Conservation (phyloP, 371 early-diverging fungal genomes). For the Mortierella sp. region DNA sequence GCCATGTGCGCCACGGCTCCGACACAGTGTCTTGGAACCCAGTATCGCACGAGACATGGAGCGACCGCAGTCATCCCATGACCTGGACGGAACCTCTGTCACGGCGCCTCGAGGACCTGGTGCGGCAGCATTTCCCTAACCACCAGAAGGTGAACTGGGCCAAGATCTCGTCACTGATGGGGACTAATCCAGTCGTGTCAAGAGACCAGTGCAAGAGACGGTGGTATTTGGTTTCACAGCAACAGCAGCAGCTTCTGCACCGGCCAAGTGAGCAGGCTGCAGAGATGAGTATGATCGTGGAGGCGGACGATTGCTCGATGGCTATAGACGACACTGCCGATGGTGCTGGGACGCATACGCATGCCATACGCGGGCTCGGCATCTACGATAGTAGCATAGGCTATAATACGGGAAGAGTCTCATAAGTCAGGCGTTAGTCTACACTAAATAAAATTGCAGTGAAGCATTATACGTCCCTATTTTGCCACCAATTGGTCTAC, state of each 20-base stretch:
- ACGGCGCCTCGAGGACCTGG: constrained; percentile 26
- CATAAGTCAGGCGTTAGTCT: too few relatives aligned
- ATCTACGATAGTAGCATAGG: too few relatives aligned
- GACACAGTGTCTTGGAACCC: constrained; percentile 1
- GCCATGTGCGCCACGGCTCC: constrained; percentile 4
- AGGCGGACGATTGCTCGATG: too few relatives aligned
- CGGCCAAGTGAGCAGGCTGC: too few relatives aligned
- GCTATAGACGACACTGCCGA: too few relatives aligned
- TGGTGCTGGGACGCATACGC: too few relatives aligned
- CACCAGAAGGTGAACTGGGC: constrained; percentile 42
- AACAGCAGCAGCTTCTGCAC: neutral
- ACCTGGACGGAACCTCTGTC: constrained; percentile 41
- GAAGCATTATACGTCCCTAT: too few relatives aligned
- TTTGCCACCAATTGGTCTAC: too few relatives aligned
- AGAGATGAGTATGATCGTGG: too few relatives aligned
- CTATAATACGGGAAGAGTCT: too few relatives aligned
- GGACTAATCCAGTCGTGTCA: constrained; percentile 19
- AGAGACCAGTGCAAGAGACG: constrained; percentile 41
- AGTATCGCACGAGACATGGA: constrained; percentile 4
- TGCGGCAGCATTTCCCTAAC: constrained; percentile 27
- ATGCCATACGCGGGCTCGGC: too few relatives aligned
- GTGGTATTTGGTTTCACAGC: constrained; percentile 37
- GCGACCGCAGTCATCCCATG: constrained; percentile 27
- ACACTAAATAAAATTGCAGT: too few relatives aligned
- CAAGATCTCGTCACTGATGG: constrained; percentile 37